Evolutionary conservation across 352 stramenopile species (phyloP).

Genomic region (Globisporangium megalacanthum): DNA sequence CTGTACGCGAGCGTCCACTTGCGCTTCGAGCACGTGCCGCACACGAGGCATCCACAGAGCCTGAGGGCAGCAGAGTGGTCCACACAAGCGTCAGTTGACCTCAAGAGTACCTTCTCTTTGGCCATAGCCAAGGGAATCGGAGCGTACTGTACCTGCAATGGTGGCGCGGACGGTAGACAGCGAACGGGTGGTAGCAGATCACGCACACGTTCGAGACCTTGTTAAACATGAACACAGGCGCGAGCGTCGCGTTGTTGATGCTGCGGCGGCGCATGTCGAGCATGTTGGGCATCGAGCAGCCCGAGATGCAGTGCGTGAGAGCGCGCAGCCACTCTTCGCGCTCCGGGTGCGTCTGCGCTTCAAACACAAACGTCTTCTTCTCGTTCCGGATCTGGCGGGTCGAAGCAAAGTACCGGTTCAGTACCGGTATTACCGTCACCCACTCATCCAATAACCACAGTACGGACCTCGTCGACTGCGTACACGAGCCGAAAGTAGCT

Average conservation of each 20-base stretch:
- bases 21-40: conserved; percentile 73
- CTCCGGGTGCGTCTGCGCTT: conserved; percentile 53
- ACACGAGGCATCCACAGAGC: conserved; percentile 77
- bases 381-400: conserved; percentile 18
- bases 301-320: conserved; percentile 68
- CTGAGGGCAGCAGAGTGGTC: conserved; percentile 19
- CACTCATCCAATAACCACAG: background rate
- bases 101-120: background rate
- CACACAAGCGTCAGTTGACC: background rate
- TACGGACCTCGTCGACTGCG: conserved; percentile 20
- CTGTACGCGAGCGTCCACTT: conserved; percentile 76
- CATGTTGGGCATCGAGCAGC: conserved; percentile 31
- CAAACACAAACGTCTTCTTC: conserved; percentile 57
- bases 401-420: background rate
- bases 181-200: conserved; percentile 78
- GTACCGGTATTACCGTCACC: background rate
- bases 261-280: conserved; percentile 57
- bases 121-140: background rate
- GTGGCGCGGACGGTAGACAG: conserved; percentile 75
- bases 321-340: conserved; percentile 81
- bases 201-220: conserved; percentile 84
- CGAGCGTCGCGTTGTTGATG: conserved; percentile 67
- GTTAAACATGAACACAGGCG: conserved; percentile 86
- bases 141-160: conserved; percentile 74
- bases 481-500: conserved; percentile 58